Conservation (phyloP, 2,329 filamentous ascomycete species). For the Exophiala sp. region DNA sequence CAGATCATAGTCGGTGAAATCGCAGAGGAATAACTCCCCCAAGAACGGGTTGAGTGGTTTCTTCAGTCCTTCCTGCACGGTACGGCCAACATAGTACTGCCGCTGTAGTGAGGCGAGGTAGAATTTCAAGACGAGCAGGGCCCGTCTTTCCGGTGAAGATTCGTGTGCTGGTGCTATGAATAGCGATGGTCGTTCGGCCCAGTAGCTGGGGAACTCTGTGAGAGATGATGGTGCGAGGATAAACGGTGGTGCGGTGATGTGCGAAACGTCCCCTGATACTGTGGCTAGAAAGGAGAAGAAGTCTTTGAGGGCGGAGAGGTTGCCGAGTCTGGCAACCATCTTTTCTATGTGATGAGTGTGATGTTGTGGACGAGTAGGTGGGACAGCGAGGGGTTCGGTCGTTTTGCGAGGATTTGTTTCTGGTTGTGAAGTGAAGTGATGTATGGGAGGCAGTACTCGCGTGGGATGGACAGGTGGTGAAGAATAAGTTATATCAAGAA, state of each 20-base stretch:
- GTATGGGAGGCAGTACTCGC: too few species aligned
- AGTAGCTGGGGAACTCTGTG: constrained; percentile 55
- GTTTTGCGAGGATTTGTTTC: too few species aligned
- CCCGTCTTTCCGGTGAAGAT: constrained; percentile 73
- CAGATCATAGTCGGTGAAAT: constrained; percentile 22
- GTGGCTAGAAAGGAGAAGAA: constrained; percentile 63
- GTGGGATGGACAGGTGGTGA: too few species aligned
- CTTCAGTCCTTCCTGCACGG: constrained; percentile 25
- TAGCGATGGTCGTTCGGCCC: constrained; percentile 72
- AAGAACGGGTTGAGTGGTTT: constrained; percentile 29
- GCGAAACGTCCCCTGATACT: constrained; percentile 78
- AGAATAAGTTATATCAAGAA: too few species aligned
- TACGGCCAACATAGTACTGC: constrained; percentile 52
- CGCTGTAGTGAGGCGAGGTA: constrained; percentile 92
- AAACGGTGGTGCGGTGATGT: constrained; percentile 62
- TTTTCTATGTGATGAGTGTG: background rate
- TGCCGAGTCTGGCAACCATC: constrained; percentile 24
- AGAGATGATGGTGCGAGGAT: constrained; percentile 26
- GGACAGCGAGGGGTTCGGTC: too few species aligned
- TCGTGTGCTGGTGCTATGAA: constrained; percentile 81
- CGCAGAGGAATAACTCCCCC: constrained; percentile 27
- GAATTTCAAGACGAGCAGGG: constrained; percentile 86
- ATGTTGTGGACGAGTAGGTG: too few species aligned
- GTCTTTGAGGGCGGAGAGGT: constrained; percentile 28
- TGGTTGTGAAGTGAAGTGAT: too few species aligned